Evolutionary conservation across 1,284 basidiomycete species (phyloP).

Genomic region (Thelephora terrestris): DNA sequence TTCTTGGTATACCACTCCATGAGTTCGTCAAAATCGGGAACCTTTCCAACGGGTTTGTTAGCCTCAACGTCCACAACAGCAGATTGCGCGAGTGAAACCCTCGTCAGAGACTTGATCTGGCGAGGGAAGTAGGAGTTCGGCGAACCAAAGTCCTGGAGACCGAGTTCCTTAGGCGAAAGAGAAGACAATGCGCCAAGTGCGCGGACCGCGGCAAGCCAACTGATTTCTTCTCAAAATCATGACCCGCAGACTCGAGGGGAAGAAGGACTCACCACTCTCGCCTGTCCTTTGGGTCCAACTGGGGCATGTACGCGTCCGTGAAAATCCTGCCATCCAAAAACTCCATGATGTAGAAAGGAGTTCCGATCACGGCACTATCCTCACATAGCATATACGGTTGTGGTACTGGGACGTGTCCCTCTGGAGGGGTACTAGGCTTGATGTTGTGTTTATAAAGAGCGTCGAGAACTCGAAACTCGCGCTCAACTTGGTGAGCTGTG

Average conservation of each 20-base stretch:
- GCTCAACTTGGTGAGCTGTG: constrained; percentile 91
- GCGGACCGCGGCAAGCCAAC: constrained; percentile 69
- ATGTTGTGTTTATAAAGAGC: constrained; percentile 71
- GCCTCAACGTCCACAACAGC: constrained; percentile 55
- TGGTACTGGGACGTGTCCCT: constrained; percentile 72
- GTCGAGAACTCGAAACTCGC: constrained; percentile 77
- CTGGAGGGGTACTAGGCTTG: constrained; percentile 36
- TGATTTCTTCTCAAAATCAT: constrained; percentile 19
- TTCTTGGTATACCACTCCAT: constrained; percentile 68
- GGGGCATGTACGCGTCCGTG: constrained; percentile 72
- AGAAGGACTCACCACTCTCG: constrained; percentile 51
- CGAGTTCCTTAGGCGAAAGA: constrained; percentile 59
- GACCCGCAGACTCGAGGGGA: background rate
- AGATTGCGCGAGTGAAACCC: constrained; percentile 68
- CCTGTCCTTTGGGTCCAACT: constrained; percentile 52
- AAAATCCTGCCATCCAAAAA: constrained; percentile 91
- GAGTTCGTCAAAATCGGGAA: constrained; percentile 68
- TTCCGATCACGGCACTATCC: constrained; percentile 71
- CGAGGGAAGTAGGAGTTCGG: constrained; percentile 80
- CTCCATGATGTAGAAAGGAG: constrained; percentile 94
- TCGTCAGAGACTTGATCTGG: constrained; percentile 79
- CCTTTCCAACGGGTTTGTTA: constrained; percentile 46
- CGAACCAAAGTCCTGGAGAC: constrained; percentile 74
- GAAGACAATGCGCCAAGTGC: constrained; percentile 70
- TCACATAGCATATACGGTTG: constrained; percentile 79